Base-by-base conservation (phyloP, 2,329 filamentous ascomycete species). In the Trichoderma sp. region DNA sequence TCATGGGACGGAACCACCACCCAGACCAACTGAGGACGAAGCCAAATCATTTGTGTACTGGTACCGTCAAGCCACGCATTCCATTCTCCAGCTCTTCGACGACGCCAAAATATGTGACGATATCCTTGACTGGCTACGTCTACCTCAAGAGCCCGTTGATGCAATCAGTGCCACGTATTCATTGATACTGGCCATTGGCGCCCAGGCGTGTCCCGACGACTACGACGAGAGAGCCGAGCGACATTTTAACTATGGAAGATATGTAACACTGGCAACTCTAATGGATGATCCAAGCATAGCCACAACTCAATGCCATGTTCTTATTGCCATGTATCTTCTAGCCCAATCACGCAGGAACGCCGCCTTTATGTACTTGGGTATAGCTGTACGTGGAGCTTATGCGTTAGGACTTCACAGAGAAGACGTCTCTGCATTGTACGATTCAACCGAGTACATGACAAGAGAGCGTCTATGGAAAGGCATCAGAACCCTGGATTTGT, bases 251-350 rank as follows among this genome's bases (percentile, higher is more conserved):
- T 67, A 53, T 36, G 50, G 64, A 13, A 30, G 64, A 53, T 67
- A 55, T n/a, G 64, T 67, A 8, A 67, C 43, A 20, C 15, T 67
- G 20, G 43, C 50, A n/a, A 67, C 47, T 36, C 64, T 67, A 4
- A 67, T 67, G 43, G 64, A 67, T 11, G 64, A 55, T 9, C 64
- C 64, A 7, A 67, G 64, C 47, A 67, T 67, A n/a, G 64, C 30
- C 6, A 67, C 47, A 1, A 55, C 64, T 13, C 64, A 67, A 26
- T 67, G 64, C 13, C 64, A 67, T 13, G 64, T 57, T 11, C 47
- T 67, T 1, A 67, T 67, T 1, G 64, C 50, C 30, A 67, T 39
- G 64, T 67, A 67, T 39, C 47, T 67, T 11, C n/a, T 67, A 1
- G 30, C 47, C 8, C 47, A 57, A 5, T 55, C 30, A 26, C 43